phyloP scores from a whole-genome alignment of 2,329 filamentous ascomycete genomes.

The Xylariales sp. region DNA sequence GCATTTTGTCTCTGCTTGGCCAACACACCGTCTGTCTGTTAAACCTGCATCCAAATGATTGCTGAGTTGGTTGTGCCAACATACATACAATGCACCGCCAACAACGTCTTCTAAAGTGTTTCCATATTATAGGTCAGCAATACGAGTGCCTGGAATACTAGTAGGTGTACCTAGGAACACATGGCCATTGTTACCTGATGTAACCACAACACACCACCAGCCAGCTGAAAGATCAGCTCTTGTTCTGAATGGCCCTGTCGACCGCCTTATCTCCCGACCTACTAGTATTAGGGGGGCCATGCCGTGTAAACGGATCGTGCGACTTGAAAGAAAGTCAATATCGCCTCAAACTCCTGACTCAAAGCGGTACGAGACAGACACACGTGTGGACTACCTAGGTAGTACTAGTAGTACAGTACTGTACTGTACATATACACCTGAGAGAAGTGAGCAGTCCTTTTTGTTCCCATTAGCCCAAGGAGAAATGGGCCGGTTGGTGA shows the following conservation, averaged over 20 bases:
- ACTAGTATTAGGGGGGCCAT: conserved; percentile 3
- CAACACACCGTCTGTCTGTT: conserved; percentile 12
- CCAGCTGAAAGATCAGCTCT: conserved; percentile 20
- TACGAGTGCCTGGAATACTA: background rate
- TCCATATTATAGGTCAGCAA: conserved; percentile 23
- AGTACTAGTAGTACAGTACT: too few species aligned
- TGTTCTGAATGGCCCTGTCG: conserved; percentile 1
- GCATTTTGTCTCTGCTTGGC: conserved; percentile 41
- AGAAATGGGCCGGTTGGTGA: conserved; percentile 11
- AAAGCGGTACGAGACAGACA: too few species aligned
- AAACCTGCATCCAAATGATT: too few species aligned
- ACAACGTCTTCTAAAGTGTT: background rate
- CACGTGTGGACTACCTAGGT: too few species aligned
- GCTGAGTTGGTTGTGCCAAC: conserved; percentile 1
- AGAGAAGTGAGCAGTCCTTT: conserved; percentile 1
- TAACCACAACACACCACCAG: conserved; percentile 6
- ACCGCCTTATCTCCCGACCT: conserved; percentile 1
- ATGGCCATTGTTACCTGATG: background rate
- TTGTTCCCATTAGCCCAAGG: conserved; percentile 13
- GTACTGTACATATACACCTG: background rate
- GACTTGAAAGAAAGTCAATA: background rate
- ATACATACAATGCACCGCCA: too few species aligned
- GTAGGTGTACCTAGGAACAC: too few species aligned
- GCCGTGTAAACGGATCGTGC: background rate
- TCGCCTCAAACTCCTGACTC: conserved; percentile 16